Evolutionary conservation across 169 alveolate species (phyloP).

Genomic region (Plasmodium vivax): DNA sequence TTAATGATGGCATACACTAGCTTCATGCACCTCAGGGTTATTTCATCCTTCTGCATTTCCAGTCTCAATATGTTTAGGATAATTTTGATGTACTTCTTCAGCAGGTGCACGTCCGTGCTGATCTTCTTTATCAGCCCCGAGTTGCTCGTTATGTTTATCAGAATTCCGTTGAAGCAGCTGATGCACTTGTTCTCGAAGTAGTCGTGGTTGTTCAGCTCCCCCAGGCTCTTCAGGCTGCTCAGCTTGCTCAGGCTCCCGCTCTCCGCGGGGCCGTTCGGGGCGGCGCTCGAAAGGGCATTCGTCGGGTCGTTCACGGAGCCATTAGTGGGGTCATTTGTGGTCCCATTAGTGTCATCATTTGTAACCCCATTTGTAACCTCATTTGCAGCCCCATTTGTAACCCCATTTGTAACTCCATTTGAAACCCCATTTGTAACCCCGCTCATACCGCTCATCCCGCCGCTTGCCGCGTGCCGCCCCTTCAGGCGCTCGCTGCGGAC

Average conservation of each 20-base stretch:
- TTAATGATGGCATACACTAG: slow-evolving; percentile 57
- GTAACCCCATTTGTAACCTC: too few species aligned
- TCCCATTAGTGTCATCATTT: not conserved
- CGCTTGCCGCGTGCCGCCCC: not conserved
- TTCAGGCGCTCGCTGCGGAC: not conserved
- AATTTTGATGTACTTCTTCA: slow-evolving; percentile 58
- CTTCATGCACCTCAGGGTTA: slow-evolving; percentile 70
- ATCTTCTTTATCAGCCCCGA: slow-evolving; percentile 61
- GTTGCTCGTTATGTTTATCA: slow-evolving; percentile 31
- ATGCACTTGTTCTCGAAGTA: slow-evolving; percentile 69
- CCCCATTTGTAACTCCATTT: too few species aligned
- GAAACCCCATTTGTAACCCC: not conserved
- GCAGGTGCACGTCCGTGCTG: slow-evolving; percentile 17
- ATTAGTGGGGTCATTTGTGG: too few species aligned
- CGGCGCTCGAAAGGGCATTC: not conserved
- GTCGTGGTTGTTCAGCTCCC: slow-evolving; percentile 24
- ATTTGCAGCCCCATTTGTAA: too few species aligned
- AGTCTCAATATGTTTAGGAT: slow-evolving; percentile 49
- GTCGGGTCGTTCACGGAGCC: too few species aligned
- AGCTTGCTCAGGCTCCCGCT: not conserved
- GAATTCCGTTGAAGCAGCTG: slow-evolving; percentile 51
- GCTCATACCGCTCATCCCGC: not conserved
- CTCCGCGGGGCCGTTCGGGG: not conserved
- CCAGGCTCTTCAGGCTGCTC: slow-evolving; percentile 2
- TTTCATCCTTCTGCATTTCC: slow-evolving; percentile 67